Evolutionary conservation across 2,329 filamentous ascomycete genomes (phyloP).

Genomic region (Pseudogymnoascus sp.): DNA sequence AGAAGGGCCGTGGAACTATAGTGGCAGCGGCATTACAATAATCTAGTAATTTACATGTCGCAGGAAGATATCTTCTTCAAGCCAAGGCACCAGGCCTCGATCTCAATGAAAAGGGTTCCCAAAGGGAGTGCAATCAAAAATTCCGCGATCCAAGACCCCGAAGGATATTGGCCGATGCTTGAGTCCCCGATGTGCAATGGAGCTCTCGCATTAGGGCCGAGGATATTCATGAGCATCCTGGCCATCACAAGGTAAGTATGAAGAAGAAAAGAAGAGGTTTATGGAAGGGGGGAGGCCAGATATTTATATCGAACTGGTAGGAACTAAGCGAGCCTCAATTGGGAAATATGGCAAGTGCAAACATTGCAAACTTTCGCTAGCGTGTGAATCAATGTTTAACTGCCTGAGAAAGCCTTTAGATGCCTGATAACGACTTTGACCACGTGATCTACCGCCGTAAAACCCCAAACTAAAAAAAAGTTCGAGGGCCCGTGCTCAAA

Average conservation of each 20-base stretch:
- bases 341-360: neutral
- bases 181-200: slow-evolving; percentile 46
- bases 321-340: slow-evolving; percentile 4
- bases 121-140: slow-evolving; percentile 38
- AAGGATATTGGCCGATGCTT: slow-evolving; percentile 40
- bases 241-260: slow-evolving; percentile 21
- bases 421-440: neutral
- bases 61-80: slow-evolving; percentile 18
- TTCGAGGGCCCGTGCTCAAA: neutral
- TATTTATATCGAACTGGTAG: neutral
- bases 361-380: slow-evolving; percentile 1
- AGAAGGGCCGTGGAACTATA: too few species aligned
- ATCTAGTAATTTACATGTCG: neutral
- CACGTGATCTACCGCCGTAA: neutral
- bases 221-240: slow-evolving; percentile 13
- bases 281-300: neutral
- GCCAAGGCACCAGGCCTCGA: slow-evolving; percentile 11
- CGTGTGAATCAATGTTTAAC: neutral
- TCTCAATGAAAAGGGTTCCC: slow-evolving; percentile 22
- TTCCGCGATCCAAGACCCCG: slow-evolving; percentile 41
- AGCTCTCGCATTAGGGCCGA: slow-evolving; percentile 39
- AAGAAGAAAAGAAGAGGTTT: slow-evolving; percentile 14
- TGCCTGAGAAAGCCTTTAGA: neutral
- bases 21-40: too few species aligned
- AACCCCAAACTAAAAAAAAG: neutral